phyloP scores from a whole-genome alignment of 75 land plant genomes.

The Gnetum montanum region DNA sequence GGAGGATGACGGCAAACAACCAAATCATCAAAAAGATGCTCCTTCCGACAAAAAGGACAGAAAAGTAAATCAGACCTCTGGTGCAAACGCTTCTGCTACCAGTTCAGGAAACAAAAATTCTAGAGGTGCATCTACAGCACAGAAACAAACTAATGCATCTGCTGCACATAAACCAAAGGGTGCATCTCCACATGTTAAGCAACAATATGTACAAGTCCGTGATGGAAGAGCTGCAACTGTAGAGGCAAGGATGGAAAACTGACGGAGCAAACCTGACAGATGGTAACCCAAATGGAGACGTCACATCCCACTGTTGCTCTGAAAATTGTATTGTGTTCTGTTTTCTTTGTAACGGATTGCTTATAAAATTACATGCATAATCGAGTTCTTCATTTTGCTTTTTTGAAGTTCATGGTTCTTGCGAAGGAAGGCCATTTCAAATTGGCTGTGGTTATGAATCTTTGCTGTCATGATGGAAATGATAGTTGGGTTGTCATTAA shows the following conservation, averaged over 20 bases:
- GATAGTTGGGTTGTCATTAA: too few species aligned
- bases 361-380: too few species aligned
- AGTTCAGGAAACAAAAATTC: slow-evolving; percentile 5
- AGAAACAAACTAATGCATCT: not conserved
- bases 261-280: not conserved
- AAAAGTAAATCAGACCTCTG: not conserved
- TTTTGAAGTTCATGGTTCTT: too few species aligned
- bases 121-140: not conserved
- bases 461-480: too few species aligned
- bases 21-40: not conserved
- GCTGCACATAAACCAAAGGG: not conserved
- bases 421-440: too few species aligned
- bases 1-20: not conserved
- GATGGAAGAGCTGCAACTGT: slow-evolving; percentile 1
- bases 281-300: too few species aligned
- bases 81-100: not conserved
- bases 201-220: slow-evolving; percentile 7
- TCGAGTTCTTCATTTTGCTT: too few species aligned
- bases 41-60: not conserved
- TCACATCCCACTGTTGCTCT: too few species aligned
- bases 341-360: too few species aligned
- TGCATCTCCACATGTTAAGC: not conserved
- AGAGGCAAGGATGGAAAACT: not conserved
- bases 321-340: too few species aligned
- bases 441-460: too few species aligned